Base-by-base conservation (phyloP, 1,284 basidiomycete species). In the Cutaneotrichosporon cutaneum region DNA sequence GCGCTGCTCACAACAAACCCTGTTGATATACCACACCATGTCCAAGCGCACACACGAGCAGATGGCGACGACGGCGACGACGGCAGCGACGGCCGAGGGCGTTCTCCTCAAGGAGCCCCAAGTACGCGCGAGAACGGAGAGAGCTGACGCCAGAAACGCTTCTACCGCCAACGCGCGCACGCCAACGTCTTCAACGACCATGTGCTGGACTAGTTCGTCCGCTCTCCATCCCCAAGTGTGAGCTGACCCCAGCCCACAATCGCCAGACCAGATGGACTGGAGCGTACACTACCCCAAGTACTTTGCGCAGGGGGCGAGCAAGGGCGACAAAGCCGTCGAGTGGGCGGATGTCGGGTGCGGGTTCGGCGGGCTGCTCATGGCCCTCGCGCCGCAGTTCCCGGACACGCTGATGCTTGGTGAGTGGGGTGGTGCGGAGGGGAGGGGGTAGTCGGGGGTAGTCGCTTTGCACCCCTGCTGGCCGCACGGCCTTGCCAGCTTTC, bases 181-280 rank as follows among this genome's bases (percentile, higher is more conserved):
- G 94, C 95, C 8, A 99, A 99, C 77, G 95, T 95, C 1, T 98
- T 99, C 80, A 92, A 91, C 14, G 96, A 99, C 79, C 96, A 99
- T 80, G 84, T 87, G 26, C 85, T 99, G 55, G 87, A 88, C 66
- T 99, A 98, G 82, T 84, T 58, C 59, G 81, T 73, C n/a, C n/a
- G n/a, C n/a, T n/a, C n/a, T n/a, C n/a, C n/a, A n/a, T n/a, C n/a
- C n/a, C n/a, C n/a, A n/a, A n/a, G n/a, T n/a, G 44, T 47, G 10
- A 18, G 30, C 55, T 55, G 47, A 45, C 57, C 9, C 7, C 71
- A 84, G 83, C 77, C 96, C 96, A 1, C 66, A 85, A n/a, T 85
- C 86, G 11, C 94, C 95, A 0, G 79, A 82, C 21, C 80, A 83
- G 59, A 88, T 96, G 81, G 88, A 96, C 80, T 97, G 94, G 94